Evolutionary conservation across 2,329 filamentous ascomycete species (phyloP).

Genomic region (Cladobotryum mycophilum): DNA sequence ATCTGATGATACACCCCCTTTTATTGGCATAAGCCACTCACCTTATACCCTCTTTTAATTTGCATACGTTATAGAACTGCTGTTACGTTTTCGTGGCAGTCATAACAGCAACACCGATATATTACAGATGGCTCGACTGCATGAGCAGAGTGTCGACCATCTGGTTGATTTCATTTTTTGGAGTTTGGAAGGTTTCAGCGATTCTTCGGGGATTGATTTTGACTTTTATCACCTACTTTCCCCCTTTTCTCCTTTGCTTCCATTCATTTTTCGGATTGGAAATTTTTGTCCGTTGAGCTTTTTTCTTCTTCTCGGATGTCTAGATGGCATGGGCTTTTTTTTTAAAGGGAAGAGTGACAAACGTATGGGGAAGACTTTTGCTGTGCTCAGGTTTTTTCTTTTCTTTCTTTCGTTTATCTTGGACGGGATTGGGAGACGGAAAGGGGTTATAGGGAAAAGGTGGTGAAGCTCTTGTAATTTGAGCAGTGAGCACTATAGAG

Average conservation of each 20-base stretch:
- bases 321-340: too few relatives aligned
- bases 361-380: too few relatives aligned
- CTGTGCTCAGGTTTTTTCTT: too few relatives aligned
- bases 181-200: neutral
- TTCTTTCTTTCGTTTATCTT: too few relatives aligned
- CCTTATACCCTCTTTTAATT: slow-evolving; percentile 6
- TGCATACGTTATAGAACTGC: neutral
- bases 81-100: neutral
- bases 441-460: too few relatives aligned
- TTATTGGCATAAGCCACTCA: slow-evolving; percentile 8
- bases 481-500: too few relatives aligned
- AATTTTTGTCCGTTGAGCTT: neutral
- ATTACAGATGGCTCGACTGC: too few relatives aligned
- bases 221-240: neutral
- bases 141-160: too few relatives aligned
- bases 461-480: too few relatives aligned
- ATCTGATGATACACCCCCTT: slow-evolving; percentile 1
- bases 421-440: too few relatives aligned
- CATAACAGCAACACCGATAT: neutral
- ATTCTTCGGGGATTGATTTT: neutral
- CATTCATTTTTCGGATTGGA: neutral
- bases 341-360: too few relatives aligned
- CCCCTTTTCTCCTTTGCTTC: neutral
- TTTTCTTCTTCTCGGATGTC: neutral
- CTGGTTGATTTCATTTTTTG: neutral